These are phyloP conservation scores for Aureobasidium zeae DNA, from an alignment of 2,329 filamentous ascomycete species.

Conservation along the genomic window DNA sequence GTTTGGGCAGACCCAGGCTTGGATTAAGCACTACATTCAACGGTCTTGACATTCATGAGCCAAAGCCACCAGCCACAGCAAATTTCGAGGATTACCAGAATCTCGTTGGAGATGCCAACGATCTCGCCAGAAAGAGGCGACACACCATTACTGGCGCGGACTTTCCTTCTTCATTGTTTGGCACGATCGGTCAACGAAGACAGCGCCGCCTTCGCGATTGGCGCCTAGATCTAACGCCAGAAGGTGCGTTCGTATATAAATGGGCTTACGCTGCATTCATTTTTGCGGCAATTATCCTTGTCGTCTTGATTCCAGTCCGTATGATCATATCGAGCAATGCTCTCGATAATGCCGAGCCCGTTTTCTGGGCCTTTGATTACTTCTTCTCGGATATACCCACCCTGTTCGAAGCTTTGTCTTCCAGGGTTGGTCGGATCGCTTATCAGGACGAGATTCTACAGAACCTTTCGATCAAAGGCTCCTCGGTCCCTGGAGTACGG, in stretches of 20 bases:
- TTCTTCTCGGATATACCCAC: constrained; percentile 67
- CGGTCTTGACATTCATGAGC: constrained; percentile 4
- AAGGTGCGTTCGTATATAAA: constrained; percentile 66
- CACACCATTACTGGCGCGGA: constrained; percentile 14
- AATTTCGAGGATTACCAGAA: neutral
- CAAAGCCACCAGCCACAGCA: constrained; percentile 8
- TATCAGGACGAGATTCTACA: constrained; percentile 15
- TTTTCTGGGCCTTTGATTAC: constrained; percentile 90
- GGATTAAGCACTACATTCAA: neutral
- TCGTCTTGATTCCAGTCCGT: constrained; percentile 64
- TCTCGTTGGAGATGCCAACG: neutral
- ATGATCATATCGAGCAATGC: constrained; percentile 58
- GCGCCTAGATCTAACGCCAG: constrained; percentile 70
- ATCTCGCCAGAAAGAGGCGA: constrained; percentile 7
- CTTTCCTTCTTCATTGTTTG: constrained; percentile 1
- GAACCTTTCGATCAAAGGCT: neutral
- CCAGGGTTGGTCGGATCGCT: constrained; percentile 18
- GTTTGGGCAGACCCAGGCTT: constrained; percentile 1
- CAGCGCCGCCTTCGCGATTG: constrained; percentile 31
- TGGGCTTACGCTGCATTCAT: constrained; percentile 77
- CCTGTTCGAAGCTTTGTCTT: constrained; percentile 28
- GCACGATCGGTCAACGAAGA: neutral
- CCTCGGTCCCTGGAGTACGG: constrained; percentile 49
- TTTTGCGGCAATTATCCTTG: constrained; percentile 56
- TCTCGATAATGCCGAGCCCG: constrained; percentile 64